phyloP scores from a whole-genome alignment of 179 eudicot species.

The Camellia oleifera region DNA sequence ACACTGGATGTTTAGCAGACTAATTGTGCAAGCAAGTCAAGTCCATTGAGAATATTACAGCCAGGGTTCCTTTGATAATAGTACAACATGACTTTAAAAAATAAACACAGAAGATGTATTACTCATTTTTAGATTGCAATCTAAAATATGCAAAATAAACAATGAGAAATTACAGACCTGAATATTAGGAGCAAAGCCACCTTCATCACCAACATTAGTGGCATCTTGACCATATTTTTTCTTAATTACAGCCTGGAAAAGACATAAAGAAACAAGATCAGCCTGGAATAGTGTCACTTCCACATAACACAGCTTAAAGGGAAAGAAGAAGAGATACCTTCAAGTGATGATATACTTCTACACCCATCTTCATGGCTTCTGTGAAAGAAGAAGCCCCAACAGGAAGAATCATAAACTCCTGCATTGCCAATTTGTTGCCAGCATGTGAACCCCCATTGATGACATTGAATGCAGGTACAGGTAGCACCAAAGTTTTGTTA shows the following conservation, averaged over 20 bases:
- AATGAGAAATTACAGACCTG: slow-evolving; percentile 41
- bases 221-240: slow-evolving; percentile 99
- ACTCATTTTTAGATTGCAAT: background rate
- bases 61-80: background rate
- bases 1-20: background rate
- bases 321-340: slow-evolving; percentile 42
- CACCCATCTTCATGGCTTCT: slow-evolving; percentile 99
- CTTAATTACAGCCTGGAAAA: slow-evolving; percentile 83
- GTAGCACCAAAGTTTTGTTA: slow-evolving; percentile 80
- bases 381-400: slow-evolving; percentile 79
- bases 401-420: slow-evolving; percentile 96
- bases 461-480: slow-evolving; percentile 97
- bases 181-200: slow-evolving; percentile 99
- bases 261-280: slow-evolving; percentile 1
- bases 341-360: slow-evolving; percentile 83
- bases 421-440: slow-evolving; percentile 97
- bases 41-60: background rate
- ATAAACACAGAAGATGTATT: background rate
- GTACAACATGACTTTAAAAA: background rate
- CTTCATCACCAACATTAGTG: slow-evolving; percentile 98
- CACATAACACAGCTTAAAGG: background rate
- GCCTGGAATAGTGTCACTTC: background rate
- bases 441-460: slow-evolving; percentile 99
- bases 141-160: background rate
- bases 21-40: background rate